phyloP scores from a whole-genome alignment of 1,139 yeast genomes.

The Pichia sp. region DNA sequence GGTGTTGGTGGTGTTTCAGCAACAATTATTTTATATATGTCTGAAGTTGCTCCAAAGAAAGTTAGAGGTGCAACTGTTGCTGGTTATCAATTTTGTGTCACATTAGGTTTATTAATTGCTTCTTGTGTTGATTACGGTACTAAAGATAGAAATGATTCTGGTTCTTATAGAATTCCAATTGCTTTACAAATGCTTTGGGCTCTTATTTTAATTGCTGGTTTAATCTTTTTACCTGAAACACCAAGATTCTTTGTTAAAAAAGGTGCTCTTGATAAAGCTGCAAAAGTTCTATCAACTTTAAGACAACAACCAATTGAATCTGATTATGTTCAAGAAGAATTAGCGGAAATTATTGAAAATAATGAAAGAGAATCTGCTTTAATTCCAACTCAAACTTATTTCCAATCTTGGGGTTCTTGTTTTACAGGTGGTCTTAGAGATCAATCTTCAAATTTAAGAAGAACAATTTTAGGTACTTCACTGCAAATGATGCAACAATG shows the following conservation, averaged over 20 bases:
- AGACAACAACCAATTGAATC: conserved; percentile 40
- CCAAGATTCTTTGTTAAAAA: conserved; percentile 57
- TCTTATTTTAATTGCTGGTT: conserved; percentile 45
- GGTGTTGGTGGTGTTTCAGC: conserved; percentile 69
- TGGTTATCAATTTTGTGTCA: conserved; percentile 62
- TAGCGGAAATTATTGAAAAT: conserved; percentile 38
- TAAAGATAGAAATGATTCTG: conserved; percentile 41
- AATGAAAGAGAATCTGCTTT: conserved; percentile 37
- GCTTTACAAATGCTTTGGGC: conserved; percentile 53
- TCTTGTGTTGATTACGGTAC: conserved; percentile 65
- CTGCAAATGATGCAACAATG: conserved; percentile 59
- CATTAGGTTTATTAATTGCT: conserved; percentile 64
- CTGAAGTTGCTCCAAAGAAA: conserved; percentile 65
- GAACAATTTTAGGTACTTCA: conserved; percentile 30
- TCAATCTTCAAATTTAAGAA: conserved; percentile 31
- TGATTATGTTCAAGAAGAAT: conserved; percentile 35
- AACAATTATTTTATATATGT: conserved; percentile 59
- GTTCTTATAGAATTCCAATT: conserved; percentile 60
- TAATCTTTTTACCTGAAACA: conserved; percentile 59
- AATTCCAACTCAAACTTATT: conserved; percentile 26
- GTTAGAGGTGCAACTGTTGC: conserved; percentile 67
- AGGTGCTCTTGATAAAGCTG: conserved; percentile 41
- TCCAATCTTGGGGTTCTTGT: conserved; percentile 30
- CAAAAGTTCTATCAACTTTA: conserved; percentile 37
- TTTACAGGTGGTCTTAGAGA: conserved; percentile 31